Percentiles rank a stretch among this genome's conserved stretches.
These are phyloP conservation scores for Porogramme epimiltina DNA, from an alignment of 1,284 basidiomycete genomes.

Conservation along the genomic window DNA sequence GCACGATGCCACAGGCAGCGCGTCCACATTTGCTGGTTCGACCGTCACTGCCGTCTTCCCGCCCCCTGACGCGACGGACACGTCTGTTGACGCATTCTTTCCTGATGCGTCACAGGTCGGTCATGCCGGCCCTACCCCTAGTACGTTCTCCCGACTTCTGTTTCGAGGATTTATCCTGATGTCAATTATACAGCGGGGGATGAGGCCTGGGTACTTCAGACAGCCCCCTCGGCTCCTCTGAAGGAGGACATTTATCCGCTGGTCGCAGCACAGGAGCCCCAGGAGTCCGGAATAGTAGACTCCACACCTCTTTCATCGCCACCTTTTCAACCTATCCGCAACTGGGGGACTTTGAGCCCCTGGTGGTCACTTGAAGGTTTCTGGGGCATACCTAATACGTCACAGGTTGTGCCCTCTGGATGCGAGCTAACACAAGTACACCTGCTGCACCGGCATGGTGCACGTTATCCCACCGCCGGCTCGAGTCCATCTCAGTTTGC, in stretches of 20 bases:
- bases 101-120: constrained; percentile 31
- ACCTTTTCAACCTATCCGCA: constrained; percentile 29
- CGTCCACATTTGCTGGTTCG: constrained; percentile 30
- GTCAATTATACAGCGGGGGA: constrained; percentile 20
- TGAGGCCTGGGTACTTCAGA: constrained; percentile 30
- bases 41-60: constrained; percentile 30
- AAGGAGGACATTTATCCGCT: constrained; percentile 28
- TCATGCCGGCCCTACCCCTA: constrained; percentile 33
- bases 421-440: constrained; percentile 56
- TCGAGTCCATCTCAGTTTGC: constrained; percentile 43
- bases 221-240: constrained; percentile 26
- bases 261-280: constrained; percentile 15
- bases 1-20: constrained; percentile 9
- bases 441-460: constrained; percentile 58
- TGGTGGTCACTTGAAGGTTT: constrained; percentile 50
- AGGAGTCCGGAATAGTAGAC: constrained; percentile 1
- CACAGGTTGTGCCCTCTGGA: constrained; percentile 48
- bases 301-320: not conserved
- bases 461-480: constrained; percentile 49
- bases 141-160: constrained; percentile 19
- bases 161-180: not conserved
- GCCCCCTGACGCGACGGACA: constrained; percentile 27
- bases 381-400: constrained; percentile 54
- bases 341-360: constrained; percentile 60
- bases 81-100: constrained; percentile 27